Base-by-base conservation (phyloP, 805 yeast species). In the Cyberlindnera bimundalis region DNA sequence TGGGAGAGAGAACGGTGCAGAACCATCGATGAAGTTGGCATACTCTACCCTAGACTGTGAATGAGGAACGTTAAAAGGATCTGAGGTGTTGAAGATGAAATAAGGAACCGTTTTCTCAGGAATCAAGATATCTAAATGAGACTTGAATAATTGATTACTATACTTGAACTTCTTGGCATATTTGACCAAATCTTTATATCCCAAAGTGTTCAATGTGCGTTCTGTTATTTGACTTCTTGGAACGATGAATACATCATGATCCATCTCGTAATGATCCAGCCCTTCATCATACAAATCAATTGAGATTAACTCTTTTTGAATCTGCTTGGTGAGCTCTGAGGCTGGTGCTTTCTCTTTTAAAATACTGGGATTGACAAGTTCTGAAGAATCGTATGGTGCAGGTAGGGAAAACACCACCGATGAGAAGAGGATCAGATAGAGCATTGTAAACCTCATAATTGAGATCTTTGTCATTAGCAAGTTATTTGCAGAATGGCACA, bases 1-100 rank as follows among this genome's bases (percentile, higher is more conserved):
- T 14, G 71, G 70, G 12, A 71, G 47, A 16, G 54, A 48, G 43
- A 74, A 72, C 0, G 77, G 76, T 5, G 66, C 58, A 3, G 65
- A 51, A 7, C 52, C 49, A 17, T 53, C 54, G 13, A 68, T 30
- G 45, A 65, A 59, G 2, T 50, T 42, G 5, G 60, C 50, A 37
- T 60, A 51, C 8, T 53, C 51, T 32, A 33, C 27, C 23, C 39
- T 38, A 13, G 51, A 29, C 30, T 40, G 40, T 15, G 40, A 27
- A 32, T 41, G 43, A 26, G 56, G 51, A 30, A 42, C 29, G 12
- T 33, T 29, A 13, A 51, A 35, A 0, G 49, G 35, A 21, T 51
- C 52, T 3, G 58, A 50, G 5, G 66, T 55, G 42, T 70, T 68
- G 56, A 70, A 69, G 12, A 72, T 29, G 46, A 72, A 69, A 30